A percentile compares a stretch with the other conserved stretches of the same genome.
These are phyloP conservation scores for Leptographium lundbergii DNA, from an alignment of 2,329 filamentous ascomycete genomes.

Conservation along the genomic window DNA sequence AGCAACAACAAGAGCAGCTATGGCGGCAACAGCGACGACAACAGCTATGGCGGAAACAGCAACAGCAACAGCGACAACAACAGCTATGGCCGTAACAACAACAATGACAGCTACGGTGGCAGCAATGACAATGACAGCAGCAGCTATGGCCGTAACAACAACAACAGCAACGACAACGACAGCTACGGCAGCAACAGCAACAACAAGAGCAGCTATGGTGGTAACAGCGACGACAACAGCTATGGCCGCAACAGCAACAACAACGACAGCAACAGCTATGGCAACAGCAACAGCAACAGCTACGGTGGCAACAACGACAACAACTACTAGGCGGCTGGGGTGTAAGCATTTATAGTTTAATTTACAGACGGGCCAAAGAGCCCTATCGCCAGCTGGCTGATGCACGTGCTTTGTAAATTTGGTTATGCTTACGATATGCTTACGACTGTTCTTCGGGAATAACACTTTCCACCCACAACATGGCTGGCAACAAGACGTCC, in stretches of 20 bases:
- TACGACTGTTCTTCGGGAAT: too few relatives aligned
- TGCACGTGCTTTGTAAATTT: neutral
- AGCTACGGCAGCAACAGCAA: neutral
- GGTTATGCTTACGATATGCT: too few relatives aligned
- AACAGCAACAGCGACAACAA: neutral
- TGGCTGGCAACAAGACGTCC: too few relatives aligned
- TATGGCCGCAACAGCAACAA: neutral
- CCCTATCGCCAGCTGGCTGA: neutral
- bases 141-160: neutral
- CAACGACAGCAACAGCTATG: neutral
- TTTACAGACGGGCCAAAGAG: neutral
- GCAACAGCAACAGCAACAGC: neutral
- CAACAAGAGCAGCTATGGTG: neutral
- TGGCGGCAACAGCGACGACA: neutral
- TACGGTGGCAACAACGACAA: conserved; percentile 1
- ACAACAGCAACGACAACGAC: neutral
- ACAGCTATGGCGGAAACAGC: neutral
- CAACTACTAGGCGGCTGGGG: neutral
- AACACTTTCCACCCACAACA: too few relatives aligned
- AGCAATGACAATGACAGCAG: neutral
- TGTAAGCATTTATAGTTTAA: neutral
- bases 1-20: neutral
- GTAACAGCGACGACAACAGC: neutral
- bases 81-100: conserved; percentile 3
- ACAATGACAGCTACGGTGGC: conserved; percentile 4